Evolutionary conservation across 192 early-diverging fungal genomes (phyloP), one percentile per base, ranked within the genome.

Genomic region (Phycomyces blakesleeanus): DNA sequence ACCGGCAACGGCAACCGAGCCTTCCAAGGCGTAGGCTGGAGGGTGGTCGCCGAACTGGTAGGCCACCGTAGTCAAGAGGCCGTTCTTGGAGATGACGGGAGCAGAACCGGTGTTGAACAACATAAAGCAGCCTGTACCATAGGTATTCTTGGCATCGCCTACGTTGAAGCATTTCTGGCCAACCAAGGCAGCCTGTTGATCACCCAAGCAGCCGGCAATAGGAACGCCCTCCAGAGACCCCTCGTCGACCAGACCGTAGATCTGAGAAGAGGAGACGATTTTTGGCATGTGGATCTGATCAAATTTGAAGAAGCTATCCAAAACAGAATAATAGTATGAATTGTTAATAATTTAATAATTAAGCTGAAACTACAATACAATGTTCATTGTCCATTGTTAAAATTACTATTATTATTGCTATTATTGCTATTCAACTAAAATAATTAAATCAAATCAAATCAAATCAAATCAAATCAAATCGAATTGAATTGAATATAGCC

Each of bases 71-170:
- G 95, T 94, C 34, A 97, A 74, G 29, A 97, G 81, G 1, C 95
- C 95, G 61, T 85, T 85, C 60, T 85, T 81, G 37, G 93, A 91
- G 49, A 85, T 71, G 57, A 94, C 88, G 12, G 85, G 83, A 18
- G 82, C 71, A 3, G 73, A 51, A 29, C 95, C 95, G 16, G 93
- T 94, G 81, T 97, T 95, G 81, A 90, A 93, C 59, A 97, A 76
- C 91, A 95, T 93, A 74, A 97, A 97, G 76, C 93, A 94, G 24
- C 93, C 95, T 24, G 95, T 97, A 50, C 95, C 94, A 78, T 96
- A 95, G 1, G 95, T 97, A 79, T 93, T 97, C 81, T 97, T 97
- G 57, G 89, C 87, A 70, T 92, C 87, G 10, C 95, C 95, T 1
- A 83, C 77, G 52, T 85, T 66, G 69, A 93, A 92, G 73, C 95